Evolutionary conservation across 2,329 filamentous ascomycete genomes (phyloP).

Genomic region (Cadophora sp.): DNA sequence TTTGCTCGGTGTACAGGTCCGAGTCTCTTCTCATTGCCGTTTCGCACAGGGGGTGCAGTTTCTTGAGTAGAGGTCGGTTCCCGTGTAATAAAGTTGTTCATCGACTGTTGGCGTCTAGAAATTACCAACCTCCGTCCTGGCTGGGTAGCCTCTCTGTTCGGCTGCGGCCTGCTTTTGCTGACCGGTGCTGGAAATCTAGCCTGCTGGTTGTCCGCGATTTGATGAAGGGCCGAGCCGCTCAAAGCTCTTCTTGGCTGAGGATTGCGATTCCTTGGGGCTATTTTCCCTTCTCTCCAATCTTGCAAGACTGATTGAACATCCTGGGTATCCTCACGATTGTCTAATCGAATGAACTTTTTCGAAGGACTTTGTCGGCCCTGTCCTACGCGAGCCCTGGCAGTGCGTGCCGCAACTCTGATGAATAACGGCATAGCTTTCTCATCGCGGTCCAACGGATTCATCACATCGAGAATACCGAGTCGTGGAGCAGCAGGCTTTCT

Average conservation of each 20-base stretch:
- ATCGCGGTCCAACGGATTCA: slow-evolving; percentile 44
- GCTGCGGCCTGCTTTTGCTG: background rate
- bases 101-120: slow-evolving; percentile 37
- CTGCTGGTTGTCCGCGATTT: slow-evolving; percentile 37
- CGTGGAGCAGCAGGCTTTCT: slow-evolving; percentile 48
- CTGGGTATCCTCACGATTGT: slow-evolving; percentile 64
- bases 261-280: slow-evolving; percentile 30
- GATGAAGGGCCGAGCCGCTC: slow-evolving; percentile 27
- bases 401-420: slow-evolving; percentile 66
- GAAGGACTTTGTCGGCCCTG: slow-evolving; percentile 62
- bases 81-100: slow-evolving; percentile 45
- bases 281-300: slow-evolving; percentile 57
- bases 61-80: slow-evolving; percentile 1
- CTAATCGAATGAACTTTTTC: slow-evolving; percentile 65
- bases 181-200: slow-evolving; percentile 23
- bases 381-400: slow-evolving; percentile 54
- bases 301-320: slow-evolving; percentile 61
- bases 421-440: slow-evolving; percentile 56
- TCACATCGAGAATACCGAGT: slow-evolving; percentile 67
- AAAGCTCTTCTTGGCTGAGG: background rate
- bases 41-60: background rate
- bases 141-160: background rate
- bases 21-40: slow-evolving; percentile 11
- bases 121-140: slow-evolving; percentile 33
- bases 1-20: background rate